Evolutionary conservation across 1,284 basidiomycete genomes (phyloP), one percentile per base, ranked within the genome.

Genomic region (Stygiomarasmius scandens): DNA sequence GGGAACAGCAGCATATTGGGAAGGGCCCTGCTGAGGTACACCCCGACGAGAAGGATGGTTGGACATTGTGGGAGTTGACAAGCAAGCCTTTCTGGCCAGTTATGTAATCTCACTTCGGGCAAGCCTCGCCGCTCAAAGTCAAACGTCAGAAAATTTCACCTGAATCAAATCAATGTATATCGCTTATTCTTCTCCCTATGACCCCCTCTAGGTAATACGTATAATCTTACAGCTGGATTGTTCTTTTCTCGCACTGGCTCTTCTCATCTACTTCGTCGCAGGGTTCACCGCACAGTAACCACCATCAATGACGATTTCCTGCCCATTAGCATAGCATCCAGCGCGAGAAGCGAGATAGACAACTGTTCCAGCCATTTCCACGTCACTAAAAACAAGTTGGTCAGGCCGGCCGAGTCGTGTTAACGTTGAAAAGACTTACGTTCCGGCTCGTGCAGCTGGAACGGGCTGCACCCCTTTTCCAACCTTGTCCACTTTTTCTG

Each of bases 221-320:
- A 32, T 32, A 32, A 32, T 32, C 5, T 12, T 32, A 32, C 29
- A 32, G 29, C 5, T 32, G 29, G 29, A 5, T 32, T 32, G 6
- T 5, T 6, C 6, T 32, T 32, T 32, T 12, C 6, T 32, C 29
- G 29, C 5, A 5, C 29, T n/a, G n/a, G n/a, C n/a, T n/a, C n/a
- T n/a, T n/a, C n/a, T 49, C 25, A 22, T 54, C 46, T 56, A 61
- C 34, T 52, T 34, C 9, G 50, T 54, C 20, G 75, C 77, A 38
- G 90, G 90, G 65, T 92, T 92, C 27, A 90, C 87, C n/a, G 84
- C 79, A 2, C 83, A 61, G 67, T 81, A 89, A 1, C 90, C 88
- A 27, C 90, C 90, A 64, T 92, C 90, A 36, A 92, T 80, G 19
- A 84, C 71, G 45, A 92, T 77, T 64, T 91, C 86, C 65, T 90